Evolutionary conservation across 208 protist species (phyloP).

Genomic region (Trypanosoma caninum): DNA sequence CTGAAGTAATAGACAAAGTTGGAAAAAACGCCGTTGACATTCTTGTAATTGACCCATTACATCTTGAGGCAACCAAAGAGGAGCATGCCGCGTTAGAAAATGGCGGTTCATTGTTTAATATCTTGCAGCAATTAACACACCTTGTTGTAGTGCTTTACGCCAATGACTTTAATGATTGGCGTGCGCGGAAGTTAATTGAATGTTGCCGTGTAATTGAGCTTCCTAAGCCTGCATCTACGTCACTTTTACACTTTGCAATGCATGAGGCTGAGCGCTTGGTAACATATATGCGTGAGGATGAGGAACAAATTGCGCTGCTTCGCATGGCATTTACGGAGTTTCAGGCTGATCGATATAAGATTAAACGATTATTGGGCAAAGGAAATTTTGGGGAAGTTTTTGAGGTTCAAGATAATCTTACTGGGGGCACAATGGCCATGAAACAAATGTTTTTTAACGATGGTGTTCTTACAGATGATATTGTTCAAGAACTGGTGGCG

Average conservation of each 20-base stretch:
- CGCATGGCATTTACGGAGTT: conserved; percentile 64
- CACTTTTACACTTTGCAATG: conserved; percentile 81
- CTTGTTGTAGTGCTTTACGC: conserved; percentile 74
- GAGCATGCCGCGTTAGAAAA: conserved; percentile 47
- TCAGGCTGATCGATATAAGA: conserved; percentile 47
- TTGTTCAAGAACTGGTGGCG: conserved; percentile 85
- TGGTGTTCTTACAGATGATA: conserved; percentile 58
- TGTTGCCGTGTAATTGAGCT: conserved; percentile 80
- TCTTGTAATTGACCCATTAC: conserved; percentile 76
- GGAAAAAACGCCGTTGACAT: conserved; percentile 57
- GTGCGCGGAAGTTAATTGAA: conserved; percentile 68
- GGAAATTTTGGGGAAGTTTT: conserved; percentile 88
- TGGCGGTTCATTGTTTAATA: conserved; percentile 54
- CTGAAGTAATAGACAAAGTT: conserved; percentile 67
- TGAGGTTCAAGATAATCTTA: conserved; percentile 82
- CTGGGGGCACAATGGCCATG: conserved; percentile 86
- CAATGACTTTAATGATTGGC: conserved; percentile 78
- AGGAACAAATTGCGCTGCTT: conserved; percentile 74
- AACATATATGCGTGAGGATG: conserved; percentile 69
- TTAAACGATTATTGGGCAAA: conserved; percentile 64
- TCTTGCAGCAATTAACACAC: conserved; percentile 35
- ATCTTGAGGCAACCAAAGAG: conserved; percentile 54
- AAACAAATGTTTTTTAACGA: conserved; percentile 89
- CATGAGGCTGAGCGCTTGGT: conserved; percentile 84
- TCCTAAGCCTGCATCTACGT: conserved; percentile 61